phyloP scores from a whole-genome alignment of 1,284 basidiomycete species.

The Ganoderma multipileum region DNA sequence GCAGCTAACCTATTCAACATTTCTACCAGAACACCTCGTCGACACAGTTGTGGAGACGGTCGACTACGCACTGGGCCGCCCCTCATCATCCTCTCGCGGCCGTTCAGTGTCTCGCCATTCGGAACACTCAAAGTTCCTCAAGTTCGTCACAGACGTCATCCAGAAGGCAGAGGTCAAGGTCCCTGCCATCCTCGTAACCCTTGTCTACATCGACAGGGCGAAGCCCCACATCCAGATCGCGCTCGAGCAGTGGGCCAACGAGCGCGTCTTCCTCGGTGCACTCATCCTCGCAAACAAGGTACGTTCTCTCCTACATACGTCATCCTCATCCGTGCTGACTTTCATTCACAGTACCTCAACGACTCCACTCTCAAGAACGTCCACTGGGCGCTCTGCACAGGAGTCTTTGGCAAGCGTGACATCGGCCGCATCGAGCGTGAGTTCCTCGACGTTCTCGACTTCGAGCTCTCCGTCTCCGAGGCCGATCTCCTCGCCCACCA shows the following conservation, averaged over 20 bases:
- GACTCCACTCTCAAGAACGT: constrained; percentile 80
- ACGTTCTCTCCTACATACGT: constrained; percentile 35
- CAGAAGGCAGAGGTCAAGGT: constrained; percentile 71
- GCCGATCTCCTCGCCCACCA: constrained; percentile 69
- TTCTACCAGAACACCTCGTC: constrained; percentile 64
- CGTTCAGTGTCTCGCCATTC: constrained; percentile 53
- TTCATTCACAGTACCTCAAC: constrained; percentile 63
- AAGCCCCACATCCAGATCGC: constrained; percentile 78
- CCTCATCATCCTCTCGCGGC: constrained; percentile 59
- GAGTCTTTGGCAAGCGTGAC: constrained; percentile 79
- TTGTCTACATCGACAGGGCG: constrained; percentile 75
- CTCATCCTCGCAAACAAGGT: constrained; percentile 78
- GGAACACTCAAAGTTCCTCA: constrained; percentile 60
- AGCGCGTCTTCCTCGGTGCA: constrained; percentile 77
- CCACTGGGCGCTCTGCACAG: constrained; percentile 80
- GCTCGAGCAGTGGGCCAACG: constrained; percentile 79
- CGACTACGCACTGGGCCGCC: constrained; percentile 71
- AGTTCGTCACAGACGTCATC: constrained; percentile 70
- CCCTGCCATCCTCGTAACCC: constrained; percentile 65
- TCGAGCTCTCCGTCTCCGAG: constrained; percentile 68
- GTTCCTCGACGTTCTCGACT: constrained; percentile 78
- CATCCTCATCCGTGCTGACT: constrained; percentile 27
- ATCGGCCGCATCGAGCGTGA: constrained; percentile 80
- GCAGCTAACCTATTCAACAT: constrained; percentile 11
- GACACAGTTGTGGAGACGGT: constrained; percentile 73